Evolutionary conservation across 257 asterid species (phyloP), one percentile per base, ranked within the genome.

Genomic region (Rauvolfia tetraphylla): DNA sequence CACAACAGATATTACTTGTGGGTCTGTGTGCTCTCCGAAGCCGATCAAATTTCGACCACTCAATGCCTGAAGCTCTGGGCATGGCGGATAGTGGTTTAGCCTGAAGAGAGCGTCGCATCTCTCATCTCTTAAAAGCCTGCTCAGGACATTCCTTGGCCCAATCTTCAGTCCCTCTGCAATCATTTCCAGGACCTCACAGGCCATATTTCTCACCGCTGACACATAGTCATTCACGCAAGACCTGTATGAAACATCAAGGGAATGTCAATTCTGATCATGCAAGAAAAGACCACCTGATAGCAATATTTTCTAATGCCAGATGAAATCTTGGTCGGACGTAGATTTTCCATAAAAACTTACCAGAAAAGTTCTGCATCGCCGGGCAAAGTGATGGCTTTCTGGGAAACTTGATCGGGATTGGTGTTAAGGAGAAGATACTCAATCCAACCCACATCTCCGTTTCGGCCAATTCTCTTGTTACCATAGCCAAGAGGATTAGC

Each of bases 11-110:
- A 82, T 75, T 73, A 82, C 44, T 57, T 82, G 85, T 10, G 85
- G 85, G 68, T 82, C 85, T 49, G 85, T 82, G 49, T 82, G 85
- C 41, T 75, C 85, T 75, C 85, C 85, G 42, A 82, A 82, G 15
- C 85, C 85, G 33, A 82, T 72, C 74, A 58, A 33, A 33, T 67
- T 67, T 38, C 31, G 14, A 11, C 72, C 83, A 68, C 59, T 73
- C 15, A 67, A 56, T 77, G 71, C 81, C 31, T 77, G 51, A 58
- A 71, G 66, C 68, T 75, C 81, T 5, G 80, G 83, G 56, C 85
- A 79, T 31, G 85, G 85, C 1, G 85, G 85, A 53, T 82, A 82
- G 38, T 75, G 85, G 54, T 82, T 82, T 11, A 82, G 54, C 81
- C 85, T 72, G 20, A 82, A 72, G 6, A 82, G 53, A 72, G 81